These are phyloP conservation scores for Plasmodium vivax DNA, from an alignment of 169 alveolate genomes.

Conservation along the genomic window DNA sequence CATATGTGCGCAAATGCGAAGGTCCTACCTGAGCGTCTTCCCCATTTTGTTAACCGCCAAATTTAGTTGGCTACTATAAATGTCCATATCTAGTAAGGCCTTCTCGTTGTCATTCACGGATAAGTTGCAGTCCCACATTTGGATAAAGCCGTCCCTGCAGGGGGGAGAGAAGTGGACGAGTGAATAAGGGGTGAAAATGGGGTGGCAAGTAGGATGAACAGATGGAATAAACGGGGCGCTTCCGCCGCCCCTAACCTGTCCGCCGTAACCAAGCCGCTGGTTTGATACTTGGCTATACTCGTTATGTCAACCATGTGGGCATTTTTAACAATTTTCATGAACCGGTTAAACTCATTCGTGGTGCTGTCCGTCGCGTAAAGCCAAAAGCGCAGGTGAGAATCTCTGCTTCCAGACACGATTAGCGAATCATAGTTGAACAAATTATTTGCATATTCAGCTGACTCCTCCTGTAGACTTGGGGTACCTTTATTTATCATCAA, in stretches of 20 bases:
- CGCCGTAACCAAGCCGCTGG: conserved; percentile 16
- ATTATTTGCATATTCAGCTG: conserved; percentile 3
- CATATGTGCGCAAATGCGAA: not conserved
- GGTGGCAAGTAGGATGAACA: not conserved
- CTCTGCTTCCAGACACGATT: conserved; percentile 65
- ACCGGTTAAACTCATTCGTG: conserved; percentile 45
- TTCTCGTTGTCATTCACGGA: conserved; percentile 11
- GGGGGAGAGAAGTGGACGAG: not conserved
- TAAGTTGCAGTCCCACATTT: conserved; percentile 44
- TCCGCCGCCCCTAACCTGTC: no score
- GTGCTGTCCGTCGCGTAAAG: conserved; percentile 39
- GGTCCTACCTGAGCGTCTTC: conserved; percentile 24
- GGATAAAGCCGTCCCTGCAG: conserved; percentile 50
- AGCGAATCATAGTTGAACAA: conserved; percentile 33
- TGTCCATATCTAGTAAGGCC: conserved; percentile 20
- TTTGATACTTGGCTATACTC: conserved; percentile 20
- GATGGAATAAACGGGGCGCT: not conserved
- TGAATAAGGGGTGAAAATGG: not conserved
- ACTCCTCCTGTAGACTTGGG: not conserved
- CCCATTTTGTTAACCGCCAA: conserved; percentile 27
- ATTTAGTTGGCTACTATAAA: conserved; percentile 1
- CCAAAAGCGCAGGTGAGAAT: conserved; percentile 68
- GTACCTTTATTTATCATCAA: conserved; percentile 26
- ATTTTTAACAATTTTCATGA: conserved; percentile 55
- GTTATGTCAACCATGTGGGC: conserved; percentile 60